These are phyloP conservation scores for Exophiala phaeomuriformis DNA, from an alignment of 2,329 filamentous ascomycete species.

Conservation along the genomic window DNA sequence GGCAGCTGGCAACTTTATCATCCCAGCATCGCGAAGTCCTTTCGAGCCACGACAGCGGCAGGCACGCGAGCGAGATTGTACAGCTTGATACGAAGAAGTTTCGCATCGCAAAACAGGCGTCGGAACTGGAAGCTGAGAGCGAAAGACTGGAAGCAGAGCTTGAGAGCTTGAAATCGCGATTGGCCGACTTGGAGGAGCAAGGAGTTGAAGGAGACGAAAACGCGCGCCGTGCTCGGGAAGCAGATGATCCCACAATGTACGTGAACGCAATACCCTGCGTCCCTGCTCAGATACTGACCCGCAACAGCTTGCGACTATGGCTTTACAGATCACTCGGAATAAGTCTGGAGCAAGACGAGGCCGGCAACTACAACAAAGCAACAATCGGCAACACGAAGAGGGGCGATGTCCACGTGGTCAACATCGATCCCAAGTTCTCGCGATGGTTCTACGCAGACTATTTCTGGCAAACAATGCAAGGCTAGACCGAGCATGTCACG, in stretches of 20 bases:
- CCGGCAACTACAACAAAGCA: slow-evolving; percentile 75
- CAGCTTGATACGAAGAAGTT: slow-evolving; percentile 90
- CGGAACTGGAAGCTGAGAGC: slow-evolving; percentile 87
- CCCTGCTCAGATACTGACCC: slow-evolving; percentile 2
- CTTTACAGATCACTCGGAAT: slow-evolving; percentile 88
- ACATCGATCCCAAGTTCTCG: slow-evolving; percentile 87
- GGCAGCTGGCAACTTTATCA: slow-evolving; percentile 65
- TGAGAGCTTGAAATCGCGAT: slow-evolving; percentile 62
- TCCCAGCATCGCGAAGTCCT: slow-evolving; percentile 72
- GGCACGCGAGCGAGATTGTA: slow-evolving; percentile 77
- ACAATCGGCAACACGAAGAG: slow-evolving; percentile 77
- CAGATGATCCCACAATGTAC: slow-evolving; percentile 44
- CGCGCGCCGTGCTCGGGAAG: slow-evolving; percentile 45
- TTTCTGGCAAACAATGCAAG: slow-evolving; percentile 81
- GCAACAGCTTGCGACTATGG: slow-evolving; percentile 64
- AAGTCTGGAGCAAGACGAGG: slow-evolving; percentile 74
- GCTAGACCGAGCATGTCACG: slow-evolving; percentile 13
- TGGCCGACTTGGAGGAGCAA: slow-evolving; percentile 79
- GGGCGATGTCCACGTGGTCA: slow-evolving; percentile 90
- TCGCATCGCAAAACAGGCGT: slow-evolving; percentile 82
- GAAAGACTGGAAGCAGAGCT: slow-evolving; percentile 78
- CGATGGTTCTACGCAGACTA: slow-evolving; percentile 91
- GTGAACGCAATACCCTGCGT: neutral
- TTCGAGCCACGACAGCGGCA: slow-evolving; percentile 61
- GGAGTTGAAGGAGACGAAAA: slow-evolving; percentile 66